Conservation (phyloP, 257 asterid species). For the Solanum appendiculatum region DNA sequence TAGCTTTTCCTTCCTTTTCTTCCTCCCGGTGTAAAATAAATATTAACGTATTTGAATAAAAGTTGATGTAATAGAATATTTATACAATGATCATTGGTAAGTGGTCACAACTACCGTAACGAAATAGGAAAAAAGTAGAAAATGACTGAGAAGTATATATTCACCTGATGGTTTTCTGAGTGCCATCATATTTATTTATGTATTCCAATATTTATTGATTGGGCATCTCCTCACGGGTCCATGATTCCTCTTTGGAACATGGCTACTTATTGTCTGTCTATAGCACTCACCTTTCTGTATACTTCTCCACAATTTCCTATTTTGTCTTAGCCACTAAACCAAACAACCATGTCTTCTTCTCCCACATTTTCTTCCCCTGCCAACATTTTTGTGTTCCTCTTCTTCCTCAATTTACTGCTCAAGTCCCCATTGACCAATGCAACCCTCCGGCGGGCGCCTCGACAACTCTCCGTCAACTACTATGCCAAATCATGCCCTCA, state of each 20-base stretch:
- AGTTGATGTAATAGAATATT: not conserved
- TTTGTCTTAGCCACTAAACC: slow-evolving; percentile 19
- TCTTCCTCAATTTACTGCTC: slow-evolving; percentile 6
- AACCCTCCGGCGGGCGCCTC: slow-evolving; percentile 8
- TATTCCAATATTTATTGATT: not conserved
- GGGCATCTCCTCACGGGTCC: slow-evolving; percentile 42
- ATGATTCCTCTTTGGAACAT: slow-evolving; percentile 47
- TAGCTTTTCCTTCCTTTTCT: not conserved
- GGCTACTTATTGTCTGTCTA: slow-evolving; percentile 7
- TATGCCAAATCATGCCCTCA: slow-evolving; percentile 81
- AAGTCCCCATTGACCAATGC: slow-evolving; percentile 1
- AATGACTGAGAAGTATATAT: not conserved
- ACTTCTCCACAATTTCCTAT: slow-evolving; percentile 11
- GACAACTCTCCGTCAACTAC: slow-evolving; percentile 44
- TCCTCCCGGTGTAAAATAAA: not conserved
- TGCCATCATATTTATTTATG: slow-evolving; percentile 1
- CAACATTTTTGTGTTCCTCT: slow-evolving; percentile 12
- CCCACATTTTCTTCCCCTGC: slow-evolving; percentile 10
- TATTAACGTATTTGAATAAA: not conserved
- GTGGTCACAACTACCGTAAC: not conserved
- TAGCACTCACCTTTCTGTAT: slow-evolving; percentile 6
- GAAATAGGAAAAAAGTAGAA: not conserved
- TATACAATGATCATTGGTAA: not conserved
- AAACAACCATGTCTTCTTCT: not conserved
- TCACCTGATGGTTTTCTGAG: not conserved